Percentiles rank a stretch among this genome's conserved stretches.
Conservation (phyloP, 768 basidiomycete genomes). For the Podaxis sp. region DNA sequence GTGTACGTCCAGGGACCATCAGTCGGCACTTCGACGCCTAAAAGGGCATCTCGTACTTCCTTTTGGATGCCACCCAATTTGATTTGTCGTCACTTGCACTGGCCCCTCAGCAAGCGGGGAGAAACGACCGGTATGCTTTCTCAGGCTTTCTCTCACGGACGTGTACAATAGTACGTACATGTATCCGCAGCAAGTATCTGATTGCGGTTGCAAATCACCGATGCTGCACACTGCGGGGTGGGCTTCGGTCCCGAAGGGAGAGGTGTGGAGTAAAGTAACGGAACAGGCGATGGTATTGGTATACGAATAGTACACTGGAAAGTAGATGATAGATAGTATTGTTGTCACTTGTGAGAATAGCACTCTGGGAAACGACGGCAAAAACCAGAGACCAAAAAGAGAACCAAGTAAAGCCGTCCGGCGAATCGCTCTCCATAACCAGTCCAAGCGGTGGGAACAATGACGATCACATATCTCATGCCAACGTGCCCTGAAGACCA, state of each 20-base stretch:
- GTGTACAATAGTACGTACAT: background rate
- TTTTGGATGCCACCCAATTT: background rate
- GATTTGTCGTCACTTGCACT: background rate
- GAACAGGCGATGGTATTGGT: no score
- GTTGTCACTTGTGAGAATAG: no score
- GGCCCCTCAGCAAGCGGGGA: background rate
- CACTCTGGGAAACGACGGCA: no score
- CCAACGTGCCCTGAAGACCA: conserved; percentile 24
- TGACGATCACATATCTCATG: conserved; percentile 15
- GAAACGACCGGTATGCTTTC: background rate
- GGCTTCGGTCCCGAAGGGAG: no score
- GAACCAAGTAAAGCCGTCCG: background rate
- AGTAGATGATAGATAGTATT: no score
- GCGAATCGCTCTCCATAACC: background rate
- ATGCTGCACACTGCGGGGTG: no score
- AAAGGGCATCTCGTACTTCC: background rate
- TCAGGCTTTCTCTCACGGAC: background rate
- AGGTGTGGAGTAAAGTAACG: no score
- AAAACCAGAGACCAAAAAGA: background rate
- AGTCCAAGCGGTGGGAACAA: background rate
- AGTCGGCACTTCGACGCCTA: background rate
- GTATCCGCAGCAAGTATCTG: no score
- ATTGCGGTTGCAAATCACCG: no score
- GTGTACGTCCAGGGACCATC: background rate
- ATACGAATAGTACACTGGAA: no score